Evolutionary conservation across 1,139 yeast species (phyloP).

Genomic region (Magnusiomyces sp.): DNA sequence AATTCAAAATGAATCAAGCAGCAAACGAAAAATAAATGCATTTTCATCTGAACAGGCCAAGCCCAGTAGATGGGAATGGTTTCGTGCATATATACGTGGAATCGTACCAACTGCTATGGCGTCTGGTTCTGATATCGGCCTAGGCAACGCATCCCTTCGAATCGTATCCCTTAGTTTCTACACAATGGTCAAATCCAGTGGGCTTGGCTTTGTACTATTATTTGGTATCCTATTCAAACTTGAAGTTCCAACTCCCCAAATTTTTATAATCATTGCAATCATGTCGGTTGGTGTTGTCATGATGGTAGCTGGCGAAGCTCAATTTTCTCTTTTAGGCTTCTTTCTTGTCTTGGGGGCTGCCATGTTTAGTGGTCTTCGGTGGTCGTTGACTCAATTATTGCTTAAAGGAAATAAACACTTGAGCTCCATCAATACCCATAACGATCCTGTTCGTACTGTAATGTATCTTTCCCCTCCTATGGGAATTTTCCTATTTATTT

Average conservation of each 20-base stretch:
- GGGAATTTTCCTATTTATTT: constrained; percentile 50
- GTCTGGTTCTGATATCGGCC: constrained; percentile 88
- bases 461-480: constrained; percentile 78
- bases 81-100: constrained; percentile 31
- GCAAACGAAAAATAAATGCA: too few species aligned
- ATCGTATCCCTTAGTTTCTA: constrained; percentile 75
- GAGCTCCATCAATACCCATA: constrained; percentile 23
- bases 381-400: constrained; percentile 88
- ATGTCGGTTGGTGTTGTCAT: constrained; percentile 79
- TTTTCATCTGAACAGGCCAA: constrained; percentile 3
- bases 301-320: constrained; percentile 59
- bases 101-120: constrained; percentile 83
- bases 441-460: constrained; percentile 75
- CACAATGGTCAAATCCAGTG: constrained; percentile 87
- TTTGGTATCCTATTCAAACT: constrained; percentile 76
- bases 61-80: constrained; percentile 8
- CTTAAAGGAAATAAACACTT: constrained; percentile 34
- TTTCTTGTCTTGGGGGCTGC: constrained; percentile 68
- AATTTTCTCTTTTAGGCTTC: constrained; percentile 47
- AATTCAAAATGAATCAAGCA: too few species aligned
- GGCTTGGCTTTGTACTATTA: constrained; percentile 75
- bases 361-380: constrained; percentile 77
- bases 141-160: constrained; percentile 76
- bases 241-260: constrained; percentile 60
- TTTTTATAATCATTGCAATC: constrained; percentile 57